Evolutionary conservation across 495 filamentous ascomycete genomes (phyloP).

Genomic region (Alectoria sarmentosa): DNA sequence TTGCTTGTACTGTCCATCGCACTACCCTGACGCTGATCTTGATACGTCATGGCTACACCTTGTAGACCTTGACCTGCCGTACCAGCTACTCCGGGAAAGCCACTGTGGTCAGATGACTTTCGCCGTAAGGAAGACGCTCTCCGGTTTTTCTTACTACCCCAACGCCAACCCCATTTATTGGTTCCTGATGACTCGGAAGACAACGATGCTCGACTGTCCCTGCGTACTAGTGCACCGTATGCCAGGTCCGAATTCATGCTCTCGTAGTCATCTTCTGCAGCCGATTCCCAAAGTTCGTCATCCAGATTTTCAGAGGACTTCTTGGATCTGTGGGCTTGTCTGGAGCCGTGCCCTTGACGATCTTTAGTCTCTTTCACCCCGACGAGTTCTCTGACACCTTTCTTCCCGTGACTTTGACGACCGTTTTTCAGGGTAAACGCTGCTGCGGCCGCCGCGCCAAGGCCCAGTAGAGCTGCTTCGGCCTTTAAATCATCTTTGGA

Average conservation of each 20-base stretch:
- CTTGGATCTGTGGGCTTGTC: conserved; percentile 22
- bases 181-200: conserved; percentile 46
- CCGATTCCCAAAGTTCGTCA: conserved; percentile 58
- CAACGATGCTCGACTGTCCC: conserved; percentile 43
- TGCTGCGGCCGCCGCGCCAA: conserved; percentile 52
- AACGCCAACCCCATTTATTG: conserved; percentile 52
- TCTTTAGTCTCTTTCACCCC: conserved; percentile 35
- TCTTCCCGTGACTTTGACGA: conserved; percentile 34
- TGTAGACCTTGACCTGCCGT: conserved; percentile 31
- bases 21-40: conserved; percentile 5
- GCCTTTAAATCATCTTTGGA: conserved; percentile 40
- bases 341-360: conserved; percentile 8
- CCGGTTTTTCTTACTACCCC: conserved; percentile 46
- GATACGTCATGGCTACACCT: conserved; percentile 24
- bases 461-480: conserved; percentile 47
- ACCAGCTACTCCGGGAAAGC: conserved; percentile 22
- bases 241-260: conserved; percentile 50
- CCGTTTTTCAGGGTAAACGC: conserved; percentile 43
- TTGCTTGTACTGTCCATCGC: conserved; percentile 31
- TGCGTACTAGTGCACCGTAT: conserved; percentile 41
- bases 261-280: conserved; percentile 44
- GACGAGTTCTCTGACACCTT: conserved; percentile 29
- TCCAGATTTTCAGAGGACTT: conserved; percentile 32
- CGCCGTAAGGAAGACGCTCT: conserved; percentile 25
- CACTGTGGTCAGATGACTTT: conserved; percentile 2